Conservation (phyloP, 495 filamentous ascomycete species). For the Mycothermus thermophilus region DNA sequence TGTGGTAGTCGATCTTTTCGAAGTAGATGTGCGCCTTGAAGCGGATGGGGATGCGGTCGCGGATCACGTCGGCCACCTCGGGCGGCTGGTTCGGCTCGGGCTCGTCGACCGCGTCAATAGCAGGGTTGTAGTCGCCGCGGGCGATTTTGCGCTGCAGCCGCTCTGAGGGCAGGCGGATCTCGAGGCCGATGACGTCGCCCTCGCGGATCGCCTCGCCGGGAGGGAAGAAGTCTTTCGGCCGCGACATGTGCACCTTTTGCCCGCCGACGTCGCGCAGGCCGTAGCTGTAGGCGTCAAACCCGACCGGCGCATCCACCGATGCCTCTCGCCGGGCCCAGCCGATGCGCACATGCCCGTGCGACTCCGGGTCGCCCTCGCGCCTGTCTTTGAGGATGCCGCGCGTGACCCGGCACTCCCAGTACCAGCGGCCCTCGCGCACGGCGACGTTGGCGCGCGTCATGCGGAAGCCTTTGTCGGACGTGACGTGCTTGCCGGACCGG, state of each 20-base stretch:
- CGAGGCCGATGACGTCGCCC: slow-evolving; percentile 89
- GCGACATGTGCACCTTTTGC: slow-evolving; percentile 85
- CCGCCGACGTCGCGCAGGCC: slow-evolving; percentile 78
- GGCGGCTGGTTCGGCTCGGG: slow-evolving; percentile 29
- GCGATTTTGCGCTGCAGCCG: slow-evolving; percentile 77
- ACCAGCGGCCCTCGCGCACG: slow-evolving; percentile 80
- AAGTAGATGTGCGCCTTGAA: slow-evolving; percentile 90
- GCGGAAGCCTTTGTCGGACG: slow-evolving; percentile 67
- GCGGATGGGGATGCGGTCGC: slow-evolving; percentile 85
- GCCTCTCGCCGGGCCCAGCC: slow-evolving; percentile 87
- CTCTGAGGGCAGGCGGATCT: slow-evolving; percentile 79
- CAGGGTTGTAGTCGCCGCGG: slow-evolving; percentile 72
- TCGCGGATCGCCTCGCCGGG: slow-evolving; percentile 54
- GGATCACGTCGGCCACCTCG: slow-evolving; percentile 59
- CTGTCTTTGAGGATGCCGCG: slow-evolving; percentile 39
- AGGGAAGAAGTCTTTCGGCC: slow-evolving; percentile 76
- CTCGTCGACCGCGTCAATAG: slow-evolving; percentile 51
- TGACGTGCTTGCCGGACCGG: slow-evolving; percentile 43
- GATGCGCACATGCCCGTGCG: slow-evolving; percentile 67
- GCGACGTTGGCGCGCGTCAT: slow-evolving; percentile 83
- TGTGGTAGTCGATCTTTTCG: slow-evolving; percentile 83
- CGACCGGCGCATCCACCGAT: slow-evolving; percentile 81
- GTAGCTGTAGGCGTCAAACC: slow-evolving; percentile 94
- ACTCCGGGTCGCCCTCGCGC: slow-evolving; percentile 24
- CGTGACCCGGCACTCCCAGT: slow-evolving; percentile 85